Base-by-base conservation (phyloP, 1,284 basidiomycete genomes). In the Dichomitus squalens region DNA sequence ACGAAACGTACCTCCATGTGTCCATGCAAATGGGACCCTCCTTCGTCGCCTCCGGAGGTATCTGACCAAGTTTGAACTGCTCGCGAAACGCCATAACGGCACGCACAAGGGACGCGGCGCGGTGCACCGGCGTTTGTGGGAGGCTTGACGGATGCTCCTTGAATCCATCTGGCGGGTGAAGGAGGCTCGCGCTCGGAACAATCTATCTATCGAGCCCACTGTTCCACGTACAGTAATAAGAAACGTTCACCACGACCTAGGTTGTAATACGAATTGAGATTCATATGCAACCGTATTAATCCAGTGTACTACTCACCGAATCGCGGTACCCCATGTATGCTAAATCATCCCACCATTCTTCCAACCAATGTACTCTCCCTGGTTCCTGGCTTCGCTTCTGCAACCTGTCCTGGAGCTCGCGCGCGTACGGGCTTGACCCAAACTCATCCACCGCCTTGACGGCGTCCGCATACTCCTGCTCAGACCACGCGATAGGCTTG, bases 1-100 rank as follows among this genome's bases (percentile, higher is more conserved):
- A n/a, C n/a, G n/a, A n/a, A n/a, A 34, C 57, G 18, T 66, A 92
- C 86, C 93, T 82, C 75, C 90, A 96, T 9, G 89, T 89, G 69
- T 94, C 92, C 92, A 95, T 95, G 73, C 93, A 95, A 20, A 94
- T 73, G 9, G 88, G 83, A 1, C 85, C 83, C 50, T 90, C 88
- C 70, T 87, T 92, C 20, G 86, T 86, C 16, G 78, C 76, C 60
- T 96, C 94, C 3, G 91, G 88, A 48, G 79, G 72, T 21, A 95
- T 69, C 34, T 83, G 70, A 9, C 93, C 93, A 9, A 76, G 80
- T 65, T 86, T 85, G 58, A 90, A 77, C 52, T 80, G 72, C 66
- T 86, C 81, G 48, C 92, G 81, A 74, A 92, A 93, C 38, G 89
- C 74, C 79, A 93, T 84, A 1, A 84, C 84, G 1, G 80, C 84